phyloP scores from a whole-genome alignment of 352 stramenopile genomes.

The Phytophthora vignae region DNA sequence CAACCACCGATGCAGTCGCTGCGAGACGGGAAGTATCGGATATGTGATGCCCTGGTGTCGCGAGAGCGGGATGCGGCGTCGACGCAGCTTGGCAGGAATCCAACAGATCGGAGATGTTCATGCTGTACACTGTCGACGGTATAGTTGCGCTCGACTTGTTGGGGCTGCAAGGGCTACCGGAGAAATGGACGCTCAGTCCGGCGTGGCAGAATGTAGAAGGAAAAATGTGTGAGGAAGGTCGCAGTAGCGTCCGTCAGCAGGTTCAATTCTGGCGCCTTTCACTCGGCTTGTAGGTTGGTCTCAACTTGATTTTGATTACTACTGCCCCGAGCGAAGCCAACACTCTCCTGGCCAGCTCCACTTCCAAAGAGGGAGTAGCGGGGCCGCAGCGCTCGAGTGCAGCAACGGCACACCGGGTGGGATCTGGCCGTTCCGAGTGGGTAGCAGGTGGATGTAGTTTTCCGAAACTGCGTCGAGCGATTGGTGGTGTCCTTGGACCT shows the following conservation, averaged over 20 bases:
- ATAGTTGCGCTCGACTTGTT: neutral
- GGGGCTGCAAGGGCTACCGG: neutral
- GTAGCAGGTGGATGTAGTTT: conserved; percentile 30
- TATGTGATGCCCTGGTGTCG: neutral
- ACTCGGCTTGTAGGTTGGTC: too few species aligned
- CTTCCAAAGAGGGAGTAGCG: conserved; percentile 39
- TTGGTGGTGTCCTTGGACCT: conserved; percentile 1
- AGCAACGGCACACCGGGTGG: conserved; percentile 34
- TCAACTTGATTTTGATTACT: neutral
- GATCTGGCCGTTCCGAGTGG: conserved; percentile 36
- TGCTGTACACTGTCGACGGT: neutral
- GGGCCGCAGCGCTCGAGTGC: conserved; percentile 21
- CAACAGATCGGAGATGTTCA: conserved; percentile 8
- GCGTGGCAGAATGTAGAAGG: neutral
- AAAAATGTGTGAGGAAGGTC: too few species aligned
- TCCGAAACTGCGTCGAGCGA: conserved; percentile 2
- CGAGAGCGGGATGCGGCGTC: neutral
- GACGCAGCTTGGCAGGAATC: neutral
- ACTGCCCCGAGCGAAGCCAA: conserved; percentile 31
- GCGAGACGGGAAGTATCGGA: neutral
- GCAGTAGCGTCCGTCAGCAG: too few species aligned
- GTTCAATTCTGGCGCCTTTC: too few species aligned
- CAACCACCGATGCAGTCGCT: neutral
- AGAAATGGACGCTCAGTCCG: neutral
- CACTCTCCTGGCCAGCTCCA: conserved; percentile 33